Base-by-base conservation (phyloP, 78 protist species). In the Planoprotostelium fungivorum region DNA sequence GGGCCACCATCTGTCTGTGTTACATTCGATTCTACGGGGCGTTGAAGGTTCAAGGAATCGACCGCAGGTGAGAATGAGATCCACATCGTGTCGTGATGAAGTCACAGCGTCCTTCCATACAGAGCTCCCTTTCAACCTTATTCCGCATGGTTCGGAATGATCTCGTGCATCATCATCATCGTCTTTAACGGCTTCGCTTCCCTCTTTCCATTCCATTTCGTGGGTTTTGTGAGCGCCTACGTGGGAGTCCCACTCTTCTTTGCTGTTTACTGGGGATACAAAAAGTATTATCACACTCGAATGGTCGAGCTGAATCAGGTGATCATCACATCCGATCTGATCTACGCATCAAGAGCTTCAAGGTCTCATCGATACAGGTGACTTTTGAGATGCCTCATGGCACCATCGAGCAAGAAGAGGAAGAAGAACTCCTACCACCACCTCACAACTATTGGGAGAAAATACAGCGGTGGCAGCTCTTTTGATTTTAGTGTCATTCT, bases 11-110 rank as follows among this genome's bases (percentile, higher is more conserved):
- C 36, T 85, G 73, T 16, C 37, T 85, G 34, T 36, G 34, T 36
- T 36, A 85, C 87, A 85, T 85, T 16, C 87, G 87, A 36, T 85
- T 85, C 87, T 36, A 36, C 37, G 16, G 36, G 16, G 87, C 87
- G 16, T 16, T 51, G 31, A 16, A 51, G 73, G 73, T 16, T 5
- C 73, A 51, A 51, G 73, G 73, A 51, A 51, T 51, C 73, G 73
- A 51, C 73, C 73, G 73, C 31, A 51, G 73, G 73, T 51, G 16
- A n/a, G n/a, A n/a, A n/a, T n/a, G n/a, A n/a, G n/a, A n/a, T n/a
- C 16, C 73, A 51, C 31, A 51, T 25, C 16, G 73, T 25, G 16
- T 25, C 73, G 5, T 51, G 73, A 51, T 51, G 73, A 51, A 5
- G 73, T 51, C 73, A 51, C 73, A 51, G 73, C 31, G 16, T 16